Conservation (phyloP, 139 green algal species). For the Chlamydomonas sphaeroides region DNA sequence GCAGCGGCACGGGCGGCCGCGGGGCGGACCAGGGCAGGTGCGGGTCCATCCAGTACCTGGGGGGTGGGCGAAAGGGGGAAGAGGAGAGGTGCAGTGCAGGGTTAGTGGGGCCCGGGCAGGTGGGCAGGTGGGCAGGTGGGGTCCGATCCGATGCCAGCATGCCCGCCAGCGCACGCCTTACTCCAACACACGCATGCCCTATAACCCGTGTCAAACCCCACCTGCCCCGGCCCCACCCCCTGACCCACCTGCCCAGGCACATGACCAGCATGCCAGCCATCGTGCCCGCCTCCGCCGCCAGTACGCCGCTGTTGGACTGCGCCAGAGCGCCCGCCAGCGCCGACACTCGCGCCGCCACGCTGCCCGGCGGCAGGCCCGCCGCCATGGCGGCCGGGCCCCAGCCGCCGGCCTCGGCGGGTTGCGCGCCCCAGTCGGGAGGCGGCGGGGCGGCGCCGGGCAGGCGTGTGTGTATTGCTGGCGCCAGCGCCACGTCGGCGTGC, state of each 20-base stretch:
- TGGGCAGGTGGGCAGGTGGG: no score
- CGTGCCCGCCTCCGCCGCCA: not conserved
- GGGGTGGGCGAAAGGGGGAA: not conserved
- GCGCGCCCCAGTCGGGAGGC: no score
- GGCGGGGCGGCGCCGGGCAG: no score
- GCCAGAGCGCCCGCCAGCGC: not conserved
- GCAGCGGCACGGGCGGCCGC: slow-evolving; percentile 1
- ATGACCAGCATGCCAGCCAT: not conserved
- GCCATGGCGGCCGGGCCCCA: no score
- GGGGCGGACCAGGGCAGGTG: slow-evolving; percentile 19
- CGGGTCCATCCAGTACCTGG: slow-evolving; percentile 32
- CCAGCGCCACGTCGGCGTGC: not conserved
- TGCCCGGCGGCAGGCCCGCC: not conserved
- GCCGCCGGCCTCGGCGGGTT: no score
- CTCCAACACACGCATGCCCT: no score
- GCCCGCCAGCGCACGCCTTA: no score
- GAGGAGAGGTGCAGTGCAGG: no score
- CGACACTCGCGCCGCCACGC: not conserved
- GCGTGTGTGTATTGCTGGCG: not conserved
- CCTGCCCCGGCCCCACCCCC: not conserved
- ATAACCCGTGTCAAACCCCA: no score
- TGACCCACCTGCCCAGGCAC: not conserved
- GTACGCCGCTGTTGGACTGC: slow-evolving; percentile 12
- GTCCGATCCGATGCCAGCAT: no score
- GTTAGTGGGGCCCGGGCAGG: no score